These are phyloP conservation scores for Metarhizium humberi DNA, from an alignment of 2,329 filamentous ascomycete species.

Conservation along the genomic window DNA sequence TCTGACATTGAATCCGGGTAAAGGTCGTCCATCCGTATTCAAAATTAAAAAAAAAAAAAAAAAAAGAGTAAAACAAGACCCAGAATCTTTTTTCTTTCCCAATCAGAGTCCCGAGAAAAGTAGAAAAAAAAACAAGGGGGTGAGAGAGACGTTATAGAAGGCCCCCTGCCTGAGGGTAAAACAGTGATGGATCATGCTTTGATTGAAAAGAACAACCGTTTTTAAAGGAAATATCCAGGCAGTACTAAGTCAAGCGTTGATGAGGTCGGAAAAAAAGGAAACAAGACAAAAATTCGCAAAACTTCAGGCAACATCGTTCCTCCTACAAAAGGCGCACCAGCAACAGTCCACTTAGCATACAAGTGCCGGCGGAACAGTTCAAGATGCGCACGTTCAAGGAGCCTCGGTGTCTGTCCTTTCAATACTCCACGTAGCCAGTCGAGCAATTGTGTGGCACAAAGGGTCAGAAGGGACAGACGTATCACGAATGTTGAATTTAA, in stretches of 20 bases:
- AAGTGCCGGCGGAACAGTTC: not conserved
- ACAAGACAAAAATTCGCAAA: not conserved
- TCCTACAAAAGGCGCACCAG: not conserved
- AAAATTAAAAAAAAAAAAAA: not conserved
- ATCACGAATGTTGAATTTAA: conserved; percentile 14
- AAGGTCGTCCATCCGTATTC: not conserved
- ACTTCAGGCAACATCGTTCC: not conserved
- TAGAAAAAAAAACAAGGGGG: conserved; percentile 12
- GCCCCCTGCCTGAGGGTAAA: conserved; percentile 13
- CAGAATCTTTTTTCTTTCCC: not conserved
- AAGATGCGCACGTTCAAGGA: not conserved
- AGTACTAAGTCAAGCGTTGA: not conserved
- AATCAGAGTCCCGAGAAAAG: conserved; percentile 5
- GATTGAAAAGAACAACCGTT: conserved; percentile 18
- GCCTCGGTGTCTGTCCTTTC: conserved; percentile 5
- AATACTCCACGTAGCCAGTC: not conserved
- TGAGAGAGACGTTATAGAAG: conserved; percentile 18
- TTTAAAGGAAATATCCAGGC: conserved; percentile 15
- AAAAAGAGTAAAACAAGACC: not conserved
- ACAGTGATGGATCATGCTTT: conserved; percentile 18
- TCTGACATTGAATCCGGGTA: not conserved
- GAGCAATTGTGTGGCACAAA: not conserved
- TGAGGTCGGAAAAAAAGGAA: not conserved
- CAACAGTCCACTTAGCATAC: no score
- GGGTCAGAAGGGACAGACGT: conserved; percentile 7